Evolutionary conservation across 2,329 filamentous ascomycete species (phyloP).

Genomic region (Fusarium coicis): DNA sequence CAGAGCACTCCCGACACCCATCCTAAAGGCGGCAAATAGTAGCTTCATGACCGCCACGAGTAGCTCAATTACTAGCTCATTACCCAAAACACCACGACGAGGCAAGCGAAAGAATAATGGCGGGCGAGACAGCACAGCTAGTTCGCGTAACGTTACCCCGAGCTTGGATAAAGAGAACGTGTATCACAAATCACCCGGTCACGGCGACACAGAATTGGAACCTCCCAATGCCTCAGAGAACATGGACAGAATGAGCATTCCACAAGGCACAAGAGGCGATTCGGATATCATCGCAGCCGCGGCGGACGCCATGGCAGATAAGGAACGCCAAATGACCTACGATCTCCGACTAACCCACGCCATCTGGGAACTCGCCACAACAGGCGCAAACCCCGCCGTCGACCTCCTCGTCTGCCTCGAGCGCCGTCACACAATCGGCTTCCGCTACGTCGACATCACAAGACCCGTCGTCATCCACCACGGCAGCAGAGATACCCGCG

Average conservation of each 20-base stretch:
- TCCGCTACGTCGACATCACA: conserved; percentile 96
- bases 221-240: conserved; percentile 55
- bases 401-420: conserved; percentile 94
- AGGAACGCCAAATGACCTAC: conserved; percentile 79
- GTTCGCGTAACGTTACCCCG: conserved; percentile 50
- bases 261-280: conserved; percentile 40
- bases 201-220: conserved; percentile 35
- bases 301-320: conserved; percentile 71
- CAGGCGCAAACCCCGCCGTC: conserved; percentile 91
- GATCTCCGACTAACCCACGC: conserved; percentile 88
- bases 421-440: conserved; percentile 89
- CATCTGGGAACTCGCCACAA: conserved; percentile 94
- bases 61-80: conserved; percentile 81
- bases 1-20: conserved; percentile 86
- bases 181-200: conserved; percentile 42
- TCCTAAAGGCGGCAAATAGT: conserved; percentile 94
- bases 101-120: conserved; percentile 67
- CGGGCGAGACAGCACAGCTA: conserved; percentile 51
- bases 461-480: conserved; percentile 93
- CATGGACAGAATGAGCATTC: conserved; percentile 59
- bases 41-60: conserved; percentile 94
- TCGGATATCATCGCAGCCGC: conserved; percentile 59
- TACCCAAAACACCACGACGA: conserved; percentile 73
- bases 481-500: conserved; percentile 87
- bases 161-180: conserved; percentile 64